A percentile compares a stretch with the other conserved stretches of the same genome.
These are phyloP conservation scores for Leccinellum luteum DNA, from an alignment of 768 basidiomycete species.

Conservation along the genomic window DNA sequence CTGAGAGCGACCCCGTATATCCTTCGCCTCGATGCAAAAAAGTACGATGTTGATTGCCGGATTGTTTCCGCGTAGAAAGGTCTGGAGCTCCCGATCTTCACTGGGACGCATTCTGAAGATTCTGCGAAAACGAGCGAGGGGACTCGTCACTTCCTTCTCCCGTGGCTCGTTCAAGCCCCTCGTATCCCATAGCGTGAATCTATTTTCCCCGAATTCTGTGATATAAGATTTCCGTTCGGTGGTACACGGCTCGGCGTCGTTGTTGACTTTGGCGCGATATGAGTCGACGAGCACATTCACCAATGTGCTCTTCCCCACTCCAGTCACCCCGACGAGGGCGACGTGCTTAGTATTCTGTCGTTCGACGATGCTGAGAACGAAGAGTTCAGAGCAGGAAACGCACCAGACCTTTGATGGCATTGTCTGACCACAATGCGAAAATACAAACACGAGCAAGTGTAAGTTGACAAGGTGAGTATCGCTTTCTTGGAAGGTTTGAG, in stretches of 20 bases:
- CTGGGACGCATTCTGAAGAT: slow-evolving; percentile 2
- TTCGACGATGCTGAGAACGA: neutral
- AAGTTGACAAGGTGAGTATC: neutral
- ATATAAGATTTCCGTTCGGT: neutral
- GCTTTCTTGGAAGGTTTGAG: neutral
- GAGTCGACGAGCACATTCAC: slow-evolving; percentile 13
- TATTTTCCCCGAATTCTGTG: neutral
- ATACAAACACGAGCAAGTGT: neutral
- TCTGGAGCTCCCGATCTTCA: slow-evolving; percentile 10
- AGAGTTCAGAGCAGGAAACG: neutral
- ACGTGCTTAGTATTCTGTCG: slow-evolving; percentile 10
- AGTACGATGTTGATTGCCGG: slow-evolving; percentile 10
- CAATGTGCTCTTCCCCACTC: slow-evolving; percentile 16
- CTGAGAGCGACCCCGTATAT: slow-evolving; percentile 1
- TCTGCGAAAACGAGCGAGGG: slow-evolving; percentile 4
- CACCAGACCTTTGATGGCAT: slow-evolving; percentile 6
- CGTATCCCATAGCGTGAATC: slow-evolving; percentile 11
- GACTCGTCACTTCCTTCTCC: neutral
- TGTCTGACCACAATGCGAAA: neutral
- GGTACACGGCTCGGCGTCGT: slow-evolving; percentile 8
- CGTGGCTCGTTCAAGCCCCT: slow-evolving; percentile 12
- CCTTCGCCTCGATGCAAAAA: slow-evolving; percentile 11
- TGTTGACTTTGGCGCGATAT: neutral
- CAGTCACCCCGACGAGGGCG: slow-evolving; percentile 12
- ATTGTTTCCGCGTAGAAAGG: slow-evolving; percentile 9